Percentiles rank a stretch among this genome's conserved stretches.
Evolutionary conservation across 2,329 filamentous ascomycete species (phyloP).

Genomic region (Thielaviopsis euricoi): DNA sequence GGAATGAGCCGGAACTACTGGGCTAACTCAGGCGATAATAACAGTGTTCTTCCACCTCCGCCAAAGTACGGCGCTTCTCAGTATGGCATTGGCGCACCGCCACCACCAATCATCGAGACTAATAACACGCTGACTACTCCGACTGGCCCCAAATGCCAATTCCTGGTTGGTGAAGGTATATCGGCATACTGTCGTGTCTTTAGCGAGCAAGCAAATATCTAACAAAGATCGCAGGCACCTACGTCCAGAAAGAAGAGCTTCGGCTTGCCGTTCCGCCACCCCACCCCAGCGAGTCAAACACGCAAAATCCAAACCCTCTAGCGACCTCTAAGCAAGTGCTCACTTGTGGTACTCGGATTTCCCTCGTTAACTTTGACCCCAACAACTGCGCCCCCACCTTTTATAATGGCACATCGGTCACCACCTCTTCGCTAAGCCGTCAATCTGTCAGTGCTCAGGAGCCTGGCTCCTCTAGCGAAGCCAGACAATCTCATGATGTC

Average conservation of each 20-base stretch:
- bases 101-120: slow-evolving; percentile 69
- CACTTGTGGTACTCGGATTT: slow-evolving; percentile 69
- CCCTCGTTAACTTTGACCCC: slow-evolving; percentile 56
- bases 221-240: slow-evolving; percentile 46
- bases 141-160: slow-evolving; percentile 67
- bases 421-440: slow-evolving; percentile 29
- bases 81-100: slow-evolving; percentile 41
- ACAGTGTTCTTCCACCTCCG: slow-evolving; percentile 70
- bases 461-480: slow-evolving; percentile 35
- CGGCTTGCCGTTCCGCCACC: slow-evolving; percentile 86
- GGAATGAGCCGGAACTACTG: slow-evolving; percentile 9
- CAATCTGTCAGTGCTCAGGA: slow-evolving; percentile 40
- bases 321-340: slow-evolving; percentile 74
- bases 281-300: slow-evolving; percentile 81
- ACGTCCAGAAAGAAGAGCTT: slow-evolving; percentile 77
- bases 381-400: slow-evolving; percentile 35
- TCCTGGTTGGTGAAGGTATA: slow-evolving; percentile 82
- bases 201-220: background rate
- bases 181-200: background rate
- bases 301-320: slow-evolving; percentile 78
- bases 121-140: slow-evolving; percentile 77
- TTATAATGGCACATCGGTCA: slow-evolving; percentile 36
- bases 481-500: slow-evolving; percentile 41
- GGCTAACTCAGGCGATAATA: slow-evolving; percentile 4
- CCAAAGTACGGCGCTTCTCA: slow-evolving; percentile 65